These are phyloP conservation scores for Termitomyces sp. DNA, from an alignment of 1,284 basidiomycete genomes.

Conservation along the genomic window DNA sequence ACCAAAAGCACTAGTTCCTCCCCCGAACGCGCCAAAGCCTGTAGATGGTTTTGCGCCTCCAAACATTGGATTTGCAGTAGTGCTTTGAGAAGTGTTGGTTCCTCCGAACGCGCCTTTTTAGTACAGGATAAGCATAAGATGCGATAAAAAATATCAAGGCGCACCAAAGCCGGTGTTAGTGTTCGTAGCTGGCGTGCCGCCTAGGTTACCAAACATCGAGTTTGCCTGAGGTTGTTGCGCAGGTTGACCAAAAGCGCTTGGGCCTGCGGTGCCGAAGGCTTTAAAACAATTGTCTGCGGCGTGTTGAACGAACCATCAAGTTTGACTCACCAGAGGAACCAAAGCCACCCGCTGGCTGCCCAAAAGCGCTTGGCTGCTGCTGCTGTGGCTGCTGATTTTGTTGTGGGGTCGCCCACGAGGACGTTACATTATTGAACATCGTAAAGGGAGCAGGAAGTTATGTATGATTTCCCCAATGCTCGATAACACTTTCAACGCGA, in stretches of 20 bases:
- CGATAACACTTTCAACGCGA: conserved; percentile 23
- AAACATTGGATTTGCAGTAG: conserved; percentile 46
- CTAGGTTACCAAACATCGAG: conserved; percentile 70
- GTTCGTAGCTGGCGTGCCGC: conserved; percentile 31
- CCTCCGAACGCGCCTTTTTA: conserved; percentile 58
- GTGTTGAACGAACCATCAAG: conserved; percentile 18
- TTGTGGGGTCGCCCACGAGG: conserved; percentile 60
- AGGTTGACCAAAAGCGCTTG: conserved; percentile 40
- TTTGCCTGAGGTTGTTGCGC: conserved; percentile 59
- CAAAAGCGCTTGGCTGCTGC: conserved; percentile 38
- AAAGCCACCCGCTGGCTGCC: conserved; percentile 40
- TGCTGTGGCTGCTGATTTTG: conserved; percentile 41
- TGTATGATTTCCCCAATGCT: conserved; percentile 9
- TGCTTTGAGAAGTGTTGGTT: conserved; percentile 33
- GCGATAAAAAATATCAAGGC: conserved; percentile 21
- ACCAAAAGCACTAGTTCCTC: conserved; percentile 32
- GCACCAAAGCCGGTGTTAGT: conserved; percentile 55
- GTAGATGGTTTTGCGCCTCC: conserved; percentile 60
- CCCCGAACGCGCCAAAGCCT: conserved; percentile 67
- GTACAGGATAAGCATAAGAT: conserved; percentile 17
- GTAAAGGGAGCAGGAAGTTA: conserved; percentile 17
- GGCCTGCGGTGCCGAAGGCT: conserved; percentile 38
- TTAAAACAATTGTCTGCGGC: conserved; percentile 18
- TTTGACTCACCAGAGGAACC: conserved; percentile 35
- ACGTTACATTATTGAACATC: conserved; percentile 60